Percentiles rank a stretch among this genome's conserved stretches.
phyloP scores from a whole-genome alignment of 345 rosid species.

The Hirschfeldia incana region DNA sequence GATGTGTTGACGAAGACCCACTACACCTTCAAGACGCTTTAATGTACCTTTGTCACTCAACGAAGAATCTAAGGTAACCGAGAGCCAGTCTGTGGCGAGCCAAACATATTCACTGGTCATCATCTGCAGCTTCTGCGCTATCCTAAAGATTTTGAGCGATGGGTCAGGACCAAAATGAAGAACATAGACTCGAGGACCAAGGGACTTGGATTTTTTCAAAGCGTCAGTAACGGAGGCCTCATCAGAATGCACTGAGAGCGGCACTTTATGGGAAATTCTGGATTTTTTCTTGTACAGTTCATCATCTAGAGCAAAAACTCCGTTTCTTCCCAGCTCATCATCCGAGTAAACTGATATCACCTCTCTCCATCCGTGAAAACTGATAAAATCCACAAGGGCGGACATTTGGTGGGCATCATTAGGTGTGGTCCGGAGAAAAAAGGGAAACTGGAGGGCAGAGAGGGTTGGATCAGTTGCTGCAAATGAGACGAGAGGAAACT shows the following conservation, averaged over 20 bases:
- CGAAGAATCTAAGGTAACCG: constrained; percentile 69
- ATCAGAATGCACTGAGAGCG: constrained; percentile 47
- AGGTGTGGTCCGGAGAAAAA: constrained; percentile 68
- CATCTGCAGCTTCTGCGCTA: constrained; percentile 68
- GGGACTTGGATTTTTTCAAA: constrained; percentile 50
- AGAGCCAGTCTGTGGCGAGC: constrained; percentile 94
- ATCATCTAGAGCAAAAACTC: constrained; percentile 55
- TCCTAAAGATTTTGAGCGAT: constrained; percentile 52
- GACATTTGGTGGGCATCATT: constrained; percentile 70
- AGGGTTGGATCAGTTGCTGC: constrained; percentile 92
- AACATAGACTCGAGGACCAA: constrained; percentile 72
- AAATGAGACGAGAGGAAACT: constrained; percentile 75
- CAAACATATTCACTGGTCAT: constrained; percentile 68
- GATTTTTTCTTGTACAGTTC: constrained; percentile 51
- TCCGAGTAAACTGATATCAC: constrained; percentile 67
- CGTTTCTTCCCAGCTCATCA: constrained; percentile 83
- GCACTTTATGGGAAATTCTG: constrained; percentile 55
- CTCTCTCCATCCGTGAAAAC: constrained; percentile 72
- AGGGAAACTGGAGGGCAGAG: constrained; percentile 81
- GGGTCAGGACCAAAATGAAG: constrained; percentile 78
- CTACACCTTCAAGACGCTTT: constrained; percentile 54
- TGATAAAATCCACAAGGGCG: constrained; percentile 65
- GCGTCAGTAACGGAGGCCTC: constrained; percentile 42
- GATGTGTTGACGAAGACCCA: constrained; percentile 67
- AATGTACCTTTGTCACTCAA: constrained; percentile 37